A percentile compares a stretch with the other conserved stretches of the same genome.
phyloP scores from a whole-genome alignment of 257 asterid species.

The Solanum sejunctum region DNA sequence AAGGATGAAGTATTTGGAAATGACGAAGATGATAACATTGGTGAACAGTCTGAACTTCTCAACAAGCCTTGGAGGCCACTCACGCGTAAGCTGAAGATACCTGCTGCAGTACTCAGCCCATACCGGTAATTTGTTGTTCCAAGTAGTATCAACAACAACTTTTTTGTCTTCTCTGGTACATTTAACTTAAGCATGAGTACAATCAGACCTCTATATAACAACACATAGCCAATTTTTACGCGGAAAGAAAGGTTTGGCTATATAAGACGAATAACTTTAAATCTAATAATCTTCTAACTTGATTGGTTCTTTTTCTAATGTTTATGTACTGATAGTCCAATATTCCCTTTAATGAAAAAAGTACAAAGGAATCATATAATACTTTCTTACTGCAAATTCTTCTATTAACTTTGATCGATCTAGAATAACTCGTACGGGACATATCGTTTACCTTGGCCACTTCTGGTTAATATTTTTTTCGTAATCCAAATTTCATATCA shows the following conservation, averaged over 20 bases:
- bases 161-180: not conserved
- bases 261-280: not conserved
- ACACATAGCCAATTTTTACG: not conserved
- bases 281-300: too few species aligned
- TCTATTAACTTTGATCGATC: not conserved
- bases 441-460: not conserved
- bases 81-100: slow-evolving; percentile 70
- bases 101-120: slow-evolving; percentile 76
- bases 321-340: not conserved
- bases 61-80: slow-evolving; percentile 87
- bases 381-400: not conserved
- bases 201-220: not conserved
- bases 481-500: not conserved
- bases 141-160: not conserved
- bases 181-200: not conserved
- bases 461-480: not conserved
- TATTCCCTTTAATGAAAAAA: not conserved
- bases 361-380: not conserved
- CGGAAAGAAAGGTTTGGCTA: not conserved
- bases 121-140: slow-evolving; percentile 38
- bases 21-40: slow-evolving; percentile 26
- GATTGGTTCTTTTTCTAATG: not conserved
- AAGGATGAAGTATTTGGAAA: slow-evolving; percentile 43
- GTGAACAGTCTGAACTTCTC: slow-evolving; percentile 51
- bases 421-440: not conserved